Conservation (phyloP, 768 basidiomycete genomes). For the Russula emetica region DNA sequence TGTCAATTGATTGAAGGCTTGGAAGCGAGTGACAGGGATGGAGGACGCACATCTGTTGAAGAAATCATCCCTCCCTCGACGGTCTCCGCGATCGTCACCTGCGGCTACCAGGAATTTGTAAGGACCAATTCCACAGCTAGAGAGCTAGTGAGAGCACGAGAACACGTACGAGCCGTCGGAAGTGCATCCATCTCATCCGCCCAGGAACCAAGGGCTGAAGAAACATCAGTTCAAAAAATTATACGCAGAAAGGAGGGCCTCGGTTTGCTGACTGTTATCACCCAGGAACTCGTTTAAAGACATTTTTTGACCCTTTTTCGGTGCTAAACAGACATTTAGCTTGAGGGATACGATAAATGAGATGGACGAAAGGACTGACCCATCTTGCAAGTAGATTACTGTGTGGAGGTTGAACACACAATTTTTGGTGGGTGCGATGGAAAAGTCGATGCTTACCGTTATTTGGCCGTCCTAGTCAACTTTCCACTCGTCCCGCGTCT, state of each 20-base stretch:
- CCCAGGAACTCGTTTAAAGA: constrained; percentile 89
- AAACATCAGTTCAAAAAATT: constrained; percentile 24
- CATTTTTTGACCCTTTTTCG: constrained; percentile 91
- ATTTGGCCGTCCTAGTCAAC: constrained; percentile 23
- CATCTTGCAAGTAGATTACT: constrained; percentile 32
- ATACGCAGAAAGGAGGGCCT: constrained; percentile 24
- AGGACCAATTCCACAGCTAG: background rate
- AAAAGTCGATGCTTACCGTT: constrained; percentile 29
- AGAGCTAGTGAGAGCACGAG: constrained; percentile 7
- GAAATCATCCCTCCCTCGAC: constrained; percentile 60
- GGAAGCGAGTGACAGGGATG: constrained; percentile 1
- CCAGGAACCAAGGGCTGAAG: constrained; percentile 85
- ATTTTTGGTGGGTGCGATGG: constrained; percentile 14
- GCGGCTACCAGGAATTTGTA: constrained; percentile 48
- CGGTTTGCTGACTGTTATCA: constrained; percentile 61
- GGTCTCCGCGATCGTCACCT: constrained; percentile 58
- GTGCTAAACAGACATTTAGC: constrained; percentile 49
- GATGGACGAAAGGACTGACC: constrained; percentile 26
- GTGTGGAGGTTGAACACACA: constrained; percentile 2
- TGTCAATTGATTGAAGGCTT: background rate
- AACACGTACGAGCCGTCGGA: constrained; percentile 86
- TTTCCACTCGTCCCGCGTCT: background rate
- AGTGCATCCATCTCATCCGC: constrained; percentile 96
- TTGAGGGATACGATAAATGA: too few species aligned
- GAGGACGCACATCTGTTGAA: constrained; percentile 54